phyloP scores from a whole-genome alignment of 2,329 filamentous ascomycete genomes.

The Aspergillus pseudoterreus region DNA sequence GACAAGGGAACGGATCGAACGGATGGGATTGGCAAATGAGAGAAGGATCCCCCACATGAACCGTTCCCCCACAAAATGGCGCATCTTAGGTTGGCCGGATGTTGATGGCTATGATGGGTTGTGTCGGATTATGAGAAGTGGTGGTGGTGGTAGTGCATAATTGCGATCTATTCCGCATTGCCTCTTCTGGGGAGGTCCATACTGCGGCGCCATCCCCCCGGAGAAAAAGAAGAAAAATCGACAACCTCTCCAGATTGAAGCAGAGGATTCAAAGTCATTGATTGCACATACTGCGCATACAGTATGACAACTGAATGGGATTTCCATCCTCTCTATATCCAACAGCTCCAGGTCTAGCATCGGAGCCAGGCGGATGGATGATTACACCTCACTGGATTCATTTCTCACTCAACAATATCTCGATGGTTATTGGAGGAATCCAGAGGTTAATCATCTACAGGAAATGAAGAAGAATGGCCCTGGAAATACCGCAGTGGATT shows the following conservation, averaged over 20 bases:
- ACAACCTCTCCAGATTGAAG: not conserved
- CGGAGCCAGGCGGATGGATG: too few species aligned
- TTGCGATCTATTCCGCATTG: constrained; percentile 3
- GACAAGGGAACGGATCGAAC: constrained; percentile 3
- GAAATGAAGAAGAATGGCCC: too few species aligned
- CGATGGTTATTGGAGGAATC: too few species aligned
- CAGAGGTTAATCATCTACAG: too few species aligned
- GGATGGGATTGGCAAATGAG: constrained; percentile 11
- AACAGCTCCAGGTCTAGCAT: too few species aligned
- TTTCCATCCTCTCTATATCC: too few species aligned
- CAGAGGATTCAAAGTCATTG: too few species aligned
- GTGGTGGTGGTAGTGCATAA: not conserved
- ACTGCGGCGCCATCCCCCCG: constrained; percentile 14
- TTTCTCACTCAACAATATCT: too few species aligned
- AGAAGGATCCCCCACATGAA: constrained; percentile 21
- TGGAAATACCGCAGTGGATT: not conserved
- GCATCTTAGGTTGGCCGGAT: constrained; percentile 3
- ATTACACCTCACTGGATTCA: too few species aligned
- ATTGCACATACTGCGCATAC: too few species aligned
- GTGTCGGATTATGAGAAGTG: not conserved
- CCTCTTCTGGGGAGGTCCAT: constrained; percentile 6
- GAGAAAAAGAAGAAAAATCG: not conserved
- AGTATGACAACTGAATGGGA: too few species aligned
- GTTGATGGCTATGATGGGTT: not conserved
- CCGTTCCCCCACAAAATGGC: constrained; percentile 18